A percentile compares a stretch with the other conserved stretches of the same genome.
Evolutionary conservation across 2,329 filamentous ascomycete species (phyloP).

Genomic region (Byssothecium circinans): DNA sequence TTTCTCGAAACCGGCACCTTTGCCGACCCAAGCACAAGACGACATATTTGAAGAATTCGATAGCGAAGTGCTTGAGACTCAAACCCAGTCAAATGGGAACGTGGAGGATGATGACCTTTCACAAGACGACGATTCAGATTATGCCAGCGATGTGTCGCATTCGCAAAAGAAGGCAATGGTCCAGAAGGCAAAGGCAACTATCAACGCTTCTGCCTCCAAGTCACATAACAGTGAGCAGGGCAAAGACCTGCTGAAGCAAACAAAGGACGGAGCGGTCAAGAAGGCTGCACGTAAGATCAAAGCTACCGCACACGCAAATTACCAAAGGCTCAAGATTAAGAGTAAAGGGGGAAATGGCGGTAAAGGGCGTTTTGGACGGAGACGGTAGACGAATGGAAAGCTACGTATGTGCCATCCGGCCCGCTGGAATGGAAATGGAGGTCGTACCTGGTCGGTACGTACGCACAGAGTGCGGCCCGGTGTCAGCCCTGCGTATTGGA

Average conservation of each 20-base stretch:
- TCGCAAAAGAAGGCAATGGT: constrained; percentile 33
- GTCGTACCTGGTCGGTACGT: background rate
- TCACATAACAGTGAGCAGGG: constrained; percentile 1
- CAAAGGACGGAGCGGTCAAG: constrained; percentile 36
- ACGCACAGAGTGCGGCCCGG: background rate
- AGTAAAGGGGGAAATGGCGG: constrained; percentile 47
- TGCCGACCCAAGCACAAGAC: constrained; percentile 19
- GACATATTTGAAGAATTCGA: constrained; percentile 41
- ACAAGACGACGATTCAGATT: constrained; percentile 43
- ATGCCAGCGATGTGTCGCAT: constrained; percentile 45
- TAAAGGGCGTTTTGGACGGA: constrained; percentile 45
- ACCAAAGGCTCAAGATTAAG: constrained; percentile 54
- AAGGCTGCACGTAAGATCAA: constrained; percentile 49
- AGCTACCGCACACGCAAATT: constrained; percentile 52
- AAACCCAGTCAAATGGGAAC: constrained; percentile 19
- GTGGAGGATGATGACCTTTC: constrained; percentile 42
- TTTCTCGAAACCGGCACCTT: constrained; percentile 47
- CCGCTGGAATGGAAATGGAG: background rate
- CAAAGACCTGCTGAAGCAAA: constrained; percentile 13
- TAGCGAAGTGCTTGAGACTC: constrained; percentile 44
- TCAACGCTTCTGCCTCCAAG: constrained; percentile 2
- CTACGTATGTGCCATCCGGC: constrained; percentile 6
- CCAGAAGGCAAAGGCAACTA: constrained; percentile 19
- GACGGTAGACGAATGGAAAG: constrained; percentile 21
- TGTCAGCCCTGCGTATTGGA: constrained; percentile 7